Evolutionary conservation across 2,329 filamentous ascomycete genomes (phyloP).

Genomic region (Colletotrichum tropicicola): DNA sequence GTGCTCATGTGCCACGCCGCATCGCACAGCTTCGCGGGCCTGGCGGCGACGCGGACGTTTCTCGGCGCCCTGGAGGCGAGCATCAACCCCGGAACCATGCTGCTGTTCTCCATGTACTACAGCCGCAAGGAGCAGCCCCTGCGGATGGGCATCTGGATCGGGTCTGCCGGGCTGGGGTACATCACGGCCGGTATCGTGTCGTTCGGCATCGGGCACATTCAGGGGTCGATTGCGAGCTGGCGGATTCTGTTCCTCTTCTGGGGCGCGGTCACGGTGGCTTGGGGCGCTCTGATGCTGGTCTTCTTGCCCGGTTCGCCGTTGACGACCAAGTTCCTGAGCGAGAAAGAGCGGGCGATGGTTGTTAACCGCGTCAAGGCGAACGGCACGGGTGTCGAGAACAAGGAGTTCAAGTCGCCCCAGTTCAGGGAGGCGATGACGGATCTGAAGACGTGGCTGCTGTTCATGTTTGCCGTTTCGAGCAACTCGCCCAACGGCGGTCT

Average conservation of each 20-base stretch:
- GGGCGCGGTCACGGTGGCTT: constrained; percentile 37
- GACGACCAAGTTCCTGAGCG: constrained; percentile 65
- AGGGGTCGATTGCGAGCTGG: constrained; percentile 31
- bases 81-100: constrained; percentile 36
- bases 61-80: constrained; percentile 37
- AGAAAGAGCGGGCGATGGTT: constrained; percentile 60
- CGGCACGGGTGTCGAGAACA: constrained; percentile 59
- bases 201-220: constrained; percentile 32
- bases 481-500: constrained; percentile 34
- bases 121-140: constrained; percentile 41
- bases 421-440: constrained; percentile 55
- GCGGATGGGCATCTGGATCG: constrained; percentile 37
- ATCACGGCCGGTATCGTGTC: constrained; percentile 33
- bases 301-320: constrained; percentile 64
- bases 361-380: constrained; percentile 58
- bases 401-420: constrained; percentile 54
- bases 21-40: constrained; percentile 33
- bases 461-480: constrained; percentile 51
- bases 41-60: constrained; percentile 34
- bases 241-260: constrained; percentile 39
- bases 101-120: constrained; percentile 37
- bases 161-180: constrained; percentile 33
- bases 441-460: constrained; percentile 62
- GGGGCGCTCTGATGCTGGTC: constrained; percentile 32
- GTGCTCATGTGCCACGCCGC: constrained; percentile 35